Evolutionary conservation across 352 stramenopile species (phyloP), one percentile per base, ranked within the genome.

Genomic region (Pythium scleroteichum): DNA sequence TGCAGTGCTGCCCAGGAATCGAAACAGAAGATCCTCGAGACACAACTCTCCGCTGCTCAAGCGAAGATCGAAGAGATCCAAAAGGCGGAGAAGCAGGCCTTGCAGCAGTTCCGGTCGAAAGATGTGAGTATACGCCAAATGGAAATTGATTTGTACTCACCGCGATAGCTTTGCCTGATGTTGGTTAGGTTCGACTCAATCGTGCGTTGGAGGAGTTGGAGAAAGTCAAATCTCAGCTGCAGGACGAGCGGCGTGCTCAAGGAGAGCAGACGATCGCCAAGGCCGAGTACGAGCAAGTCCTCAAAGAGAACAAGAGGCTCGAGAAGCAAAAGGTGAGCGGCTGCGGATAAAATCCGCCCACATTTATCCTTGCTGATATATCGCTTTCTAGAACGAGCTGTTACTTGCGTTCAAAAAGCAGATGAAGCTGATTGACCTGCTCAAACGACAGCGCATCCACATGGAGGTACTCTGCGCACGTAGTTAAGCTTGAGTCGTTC

Each of bases 361-460:
- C 29, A 35, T 5, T 35, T 35, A 5, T 35, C 29, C 29, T 35
- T 42, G n/a, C 23, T 14, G 19, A 5, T 41, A n/a, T 44, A 17
- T n/a, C 1, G 19, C 13, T 16, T 1, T 49, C 6, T n/a, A 90
- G 81, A 77, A 70, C 29, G 85, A 94, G 32, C 41, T 94, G 6
- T 48, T 94, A 27, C 58, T 75, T 4, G 82, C 83, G 4, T 94
- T 94, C 66, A 92, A 92, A 57, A 91, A 92, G 63, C 85, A 94
- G 53, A 90, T 92, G 75, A 92, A 92, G 56, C 78, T 94, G 32
- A 92, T 94, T 45, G 85, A 94, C 27, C n/a, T 94, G 45, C 75
- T 94, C 38, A 94, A 90, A 47, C 78, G 85, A 12, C 85, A 94
- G 63, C 82, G 84, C 38, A 88, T 94, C 56, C 85, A 94, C 69